Conservation (phyloP, 2,329 filamentous ascomycete species). For the Alternaria gansuensis region DNA sequence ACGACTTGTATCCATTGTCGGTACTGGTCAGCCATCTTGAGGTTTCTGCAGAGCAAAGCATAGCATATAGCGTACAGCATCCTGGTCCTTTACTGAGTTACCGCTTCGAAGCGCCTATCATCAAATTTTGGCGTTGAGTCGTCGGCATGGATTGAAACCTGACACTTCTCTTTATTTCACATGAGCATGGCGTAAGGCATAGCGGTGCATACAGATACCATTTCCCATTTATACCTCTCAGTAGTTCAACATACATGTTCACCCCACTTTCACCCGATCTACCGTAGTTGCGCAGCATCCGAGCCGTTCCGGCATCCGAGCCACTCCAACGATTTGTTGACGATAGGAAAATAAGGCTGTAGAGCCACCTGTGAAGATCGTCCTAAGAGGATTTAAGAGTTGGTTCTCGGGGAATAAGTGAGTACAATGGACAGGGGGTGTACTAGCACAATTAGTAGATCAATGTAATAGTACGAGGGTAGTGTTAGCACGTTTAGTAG, state of each 20-base stretch:
- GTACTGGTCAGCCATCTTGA: background rate
- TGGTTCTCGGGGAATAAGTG: too few relatives aligned
- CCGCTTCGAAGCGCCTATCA: background rate
- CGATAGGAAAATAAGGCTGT: too few relatives aligned
- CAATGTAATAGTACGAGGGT: too few relatives aligned
- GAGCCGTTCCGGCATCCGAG: too few relatives aligned
- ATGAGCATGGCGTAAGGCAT: background rate
- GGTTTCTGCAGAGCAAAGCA: background rate
- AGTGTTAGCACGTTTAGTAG: too few relatives aligned
- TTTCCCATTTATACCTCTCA: background rate
- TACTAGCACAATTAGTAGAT: too few relatives aligned
- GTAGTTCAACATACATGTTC: background rate
- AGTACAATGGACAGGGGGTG: too few relatives aligned
- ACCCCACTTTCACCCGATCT: background rate
- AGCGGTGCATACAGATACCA: constrained; percentile 7
- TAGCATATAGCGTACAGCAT: background rate
- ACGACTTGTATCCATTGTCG: background rate
- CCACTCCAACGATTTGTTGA: too few relatives aligned
- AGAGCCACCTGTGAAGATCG: too few relatives aligned
- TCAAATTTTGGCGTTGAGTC: background rate
- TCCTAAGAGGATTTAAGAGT: too few relatives aligned
- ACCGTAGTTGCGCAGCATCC: too few relatives aligned
- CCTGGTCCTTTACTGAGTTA: background rate
- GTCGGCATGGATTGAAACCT: background rate
- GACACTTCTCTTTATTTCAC: background rate